phyloP scores from a whole-genome alignment of 306 rosid species.

The Trichosanthes cucumerina region DNA sequence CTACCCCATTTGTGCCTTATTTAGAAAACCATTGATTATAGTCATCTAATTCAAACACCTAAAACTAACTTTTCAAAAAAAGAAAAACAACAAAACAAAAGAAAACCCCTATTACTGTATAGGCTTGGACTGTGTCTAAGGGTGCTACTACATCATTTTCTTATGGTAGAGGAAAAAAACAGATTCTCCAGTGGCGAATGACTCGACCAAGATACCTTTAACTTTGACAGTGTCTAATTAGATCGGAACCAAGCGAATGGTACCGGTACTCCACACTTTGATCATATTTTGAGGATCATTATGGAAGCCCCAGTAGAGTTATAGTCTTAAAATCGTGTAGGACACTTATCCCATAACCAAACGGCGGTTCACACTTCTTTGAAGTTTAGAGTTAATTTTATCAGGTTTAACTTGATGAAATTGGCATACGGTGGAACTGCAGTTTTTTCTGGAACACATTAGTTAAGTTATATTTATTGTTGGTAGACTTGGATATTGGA shows the following conservation, averaged over 20 bases:
- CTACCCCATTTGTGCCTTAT: not conserved
- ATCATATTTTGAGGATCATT: not conserved
- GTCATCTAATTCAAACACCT: not conserved
- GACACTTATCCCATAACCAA: not conserved
- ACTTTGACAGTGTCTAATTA: not conserved
- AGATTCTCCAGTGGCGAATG: not conserved
- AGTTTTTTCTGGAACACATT: not conserved
- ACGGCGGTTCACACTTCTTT: not conserved
- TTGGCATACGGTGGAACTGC: not conserved
- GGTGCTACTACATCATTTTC: not conserved
- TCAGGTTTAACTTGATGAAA: not conserved
- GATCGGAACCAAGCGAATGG: not conserved
- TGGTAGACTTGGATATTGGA: not conserved
- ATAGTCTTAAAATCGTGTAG: not conserved
- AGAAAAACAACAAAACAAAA: not conserved
- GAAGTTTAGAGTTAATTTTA: not conserved
- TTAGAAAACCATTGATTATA: not conserved
- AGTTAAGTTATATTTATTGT: not conserved
- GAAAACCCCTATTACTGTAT: not conserved
- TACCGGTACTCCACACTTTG: not conserved
- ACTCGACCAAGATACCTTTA: not conserved
- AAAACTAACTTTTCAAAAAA: not conserved
- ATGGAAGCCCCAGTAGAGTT: not conserved
- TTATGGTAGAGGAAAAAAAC: not conserved
- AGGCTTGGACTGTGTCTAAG: not conserved